Evolutionary conservation across 306 rosid species (phyloP).

Genomic region (Aeschynomene evenia): DNA sequence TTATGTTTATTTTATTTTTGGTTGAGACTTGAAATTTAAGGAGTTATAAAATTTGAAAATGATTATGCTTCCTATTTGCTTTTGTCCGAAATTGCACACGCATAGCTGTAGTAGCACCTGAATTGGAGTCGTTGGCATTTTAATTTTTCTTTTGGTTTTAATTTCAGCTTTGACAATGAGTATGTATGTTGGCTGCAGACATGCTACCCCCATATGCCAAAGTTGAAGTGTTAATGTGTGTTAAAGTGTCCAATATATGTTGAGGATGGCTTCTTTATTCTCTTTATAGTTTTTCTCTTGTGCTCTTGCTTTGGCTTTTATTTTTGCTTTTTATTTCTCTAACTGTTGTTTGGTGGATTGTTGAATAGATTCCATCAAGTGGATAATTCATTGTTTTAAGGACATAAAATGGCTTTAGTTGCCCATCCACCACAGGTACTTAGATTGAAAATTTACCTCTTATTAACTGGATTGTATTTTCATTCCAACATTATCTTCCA

Average conservation of each 20-base stretch:
- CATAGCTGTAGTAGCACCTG: not conserved
- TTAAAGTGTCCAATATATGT: not conserved
- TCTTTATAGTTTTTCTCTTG: not conserved
- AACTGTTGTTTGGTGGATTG: slow-evolving; percentile 2
- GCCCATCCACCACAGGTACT: slow-evolving; percentile 81
- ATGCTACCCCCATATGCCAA: not conserved
- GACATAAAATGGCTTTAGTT: slow-evolving; percentile 59
- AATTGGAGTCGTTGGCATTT: not conserved
- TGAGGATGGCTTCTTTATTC: not conserved
- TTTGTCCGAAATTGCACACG: not conserved
- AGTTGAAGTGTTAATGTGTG: not conserved
- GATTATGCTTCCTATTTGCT: not conserved
- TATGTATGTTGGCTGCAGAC: not conserved
- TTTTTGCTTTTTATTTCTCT: not conserved
- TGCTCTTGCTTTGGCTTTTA: not conserved
- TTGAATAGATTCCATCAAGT: slow-evolving; percentile 44
- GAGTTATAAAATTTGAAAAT: not conserved
- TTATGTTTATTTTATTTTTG: not conserved
- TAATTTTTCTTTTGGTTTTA: not conserved
- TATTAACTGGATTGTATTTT: not conserved
- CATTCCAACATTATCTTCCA: not conserved
- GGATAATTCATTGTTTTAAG: slow-evolving; percentile 51
- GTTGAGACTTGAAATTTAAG: not conserved
- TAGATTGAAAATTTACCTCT: not conserved
- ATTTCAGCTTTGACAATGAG: not conserved